Conservation (phyloP, 768 basidiomycete species). For the Cubamyces lactineus region DNA sequence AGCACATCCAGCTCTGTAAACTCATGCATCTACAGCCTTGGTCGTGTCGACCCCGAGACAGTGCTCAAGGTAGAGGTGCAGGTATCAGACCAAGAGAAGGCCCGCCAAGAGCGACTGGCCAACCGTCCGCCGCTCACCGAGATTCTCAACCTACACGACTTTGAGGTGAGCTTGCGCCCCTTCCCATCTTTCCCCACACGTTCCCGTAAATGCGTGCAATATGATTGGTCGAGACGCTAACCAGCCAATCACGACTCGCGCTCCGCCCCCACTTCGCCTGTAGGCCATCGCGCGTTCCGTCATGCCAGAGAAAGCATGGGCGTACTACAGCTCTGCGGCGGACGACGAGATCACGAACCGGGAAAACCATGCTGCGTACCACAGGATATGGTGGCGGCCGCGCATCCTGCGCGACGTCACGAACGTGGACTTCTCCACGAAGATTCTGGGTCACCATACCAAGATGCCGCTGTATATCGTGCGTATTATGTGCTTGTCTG, state of each 20-base stretch:
- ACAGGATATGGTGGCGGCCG: conserved; percentile 46
- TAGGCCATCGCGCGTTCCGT: conserved; percentile 82
- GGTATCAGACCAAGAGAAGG: conserved; percentile 65
- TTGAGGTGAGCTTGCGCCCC: conserved; percentile 61
- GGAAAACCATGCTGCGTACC: conserved; percentile 91
- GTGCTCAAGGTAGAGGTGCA: conserved; percentile 62
- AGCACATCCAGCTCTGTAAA: not conserved
- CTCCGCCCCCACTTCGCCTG: not conserved
- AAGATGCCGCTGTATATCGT: conserved; percentile 73
- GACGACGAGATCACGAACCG: conserved; percentile 91
- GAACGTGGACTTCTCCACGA: conserved; percentile 82
- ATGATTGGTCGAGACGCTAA: conserved; percentile 7
- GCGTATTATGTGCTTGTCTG: not conserved
- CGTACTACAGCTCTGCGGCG: conserved; percentile 91
- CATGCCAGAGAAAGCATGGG: conserved; percentile 89
- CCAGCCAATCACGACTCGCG: not conserved
- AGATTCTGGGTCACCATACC: conserved; percentile 75
- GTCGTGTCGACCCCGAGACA: conserved; percentile 68
- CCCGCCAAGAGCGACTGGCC: conserved; percentile 59
- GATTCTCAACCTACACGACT: conserved; percentile 90
- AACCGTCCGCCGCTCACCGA: conserved; percentile 75
- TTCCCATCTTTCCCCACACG: not conserved
- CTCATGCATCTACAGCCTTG: conserved; percentile 45
- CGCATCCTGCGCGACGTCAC: conserved; percentile 74
- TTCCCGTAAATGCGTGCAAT: not conserved